A percentile compares a stretch with the other conserved stretches of the same genome.
These are phyloP conservation scores for Fusarium sp. DNA, from an alignment of 2,329 filamentous ascomycete genomes.

Conservation along the genomic window DNA sequence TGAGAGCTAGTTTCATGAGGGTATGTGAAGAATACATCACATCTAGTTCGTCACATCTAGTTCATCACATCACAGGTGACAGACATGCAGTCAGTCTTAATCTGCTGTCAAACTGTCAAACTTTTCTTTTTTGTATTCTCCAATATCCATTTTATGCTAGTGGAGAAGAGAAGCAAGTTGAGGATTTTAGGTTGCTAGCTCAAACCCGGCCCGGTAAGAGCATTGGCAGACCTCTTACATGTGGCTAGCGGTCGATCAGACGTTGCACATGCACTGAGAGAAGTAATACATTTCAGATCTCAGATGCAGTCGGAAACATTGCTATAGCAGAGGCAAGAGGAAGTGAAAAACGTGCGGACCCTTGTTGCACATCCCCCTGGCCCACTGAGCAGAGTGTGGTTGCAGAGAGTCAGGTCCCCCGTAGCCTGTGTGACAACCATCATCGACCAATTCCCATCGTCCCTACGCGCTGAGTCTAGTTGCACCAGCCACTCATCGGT, in stretches of 20 bases:
- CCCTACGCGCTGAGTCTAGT: slow-evolving; percentile 46
- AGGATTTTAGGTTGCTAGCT: slow-evolving; percentile 25
- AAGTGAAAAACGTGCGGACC: slow-evolving; percentile 35
- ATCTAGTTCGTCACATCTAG: slow-evolving; percentile 36
- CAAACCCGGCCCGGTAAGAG: slow-evolving; percentile 44
- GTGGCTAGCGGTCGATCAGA: slow-evolving; percentile 41
- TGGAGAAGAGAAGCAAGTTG: slow-evolving; percentile 16
- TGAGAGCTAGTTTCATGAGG: slow-evolving; percentile 27
- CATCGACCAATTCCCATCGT: slow-evolving; percentile 38
- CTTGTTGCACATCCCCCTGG: slow-evolving; percentile 47
- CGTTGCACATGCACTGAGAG: slow-evolving; percentile 37
- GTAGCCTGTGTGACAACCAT: slow-evolving; percentile 30
- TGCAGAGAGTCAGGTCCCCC: slow-evolving; percentile 25
- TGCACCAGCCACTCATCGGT: slow-evolving; percentile 39
- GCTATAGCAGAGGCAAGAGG: slow-evolving; percentile 2
- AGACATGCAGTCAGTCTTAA: slow-evolving; percentile 7
- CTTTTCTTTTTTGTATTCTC: slow-evolving; percentile 16
- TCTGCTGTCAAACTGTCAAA: not conserved
- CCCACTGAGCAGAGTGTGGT: slow-evolving; percentile 28
- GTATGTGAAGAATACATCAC: slow-evolving; percentile 29
- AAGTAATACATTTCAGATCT: slow-evolving; percentile 34
- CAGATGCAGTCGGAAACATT: slow-evolving; percentile 31
- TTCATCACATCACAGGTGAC: slow-evolving; percentile 40
- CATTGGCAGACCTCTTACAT: slow-evolving; percentile 31
- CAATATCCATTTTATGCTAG: not conserved